Conservation (phyloP, 805 yeast genomes). For the Pichia californica region DNA sequence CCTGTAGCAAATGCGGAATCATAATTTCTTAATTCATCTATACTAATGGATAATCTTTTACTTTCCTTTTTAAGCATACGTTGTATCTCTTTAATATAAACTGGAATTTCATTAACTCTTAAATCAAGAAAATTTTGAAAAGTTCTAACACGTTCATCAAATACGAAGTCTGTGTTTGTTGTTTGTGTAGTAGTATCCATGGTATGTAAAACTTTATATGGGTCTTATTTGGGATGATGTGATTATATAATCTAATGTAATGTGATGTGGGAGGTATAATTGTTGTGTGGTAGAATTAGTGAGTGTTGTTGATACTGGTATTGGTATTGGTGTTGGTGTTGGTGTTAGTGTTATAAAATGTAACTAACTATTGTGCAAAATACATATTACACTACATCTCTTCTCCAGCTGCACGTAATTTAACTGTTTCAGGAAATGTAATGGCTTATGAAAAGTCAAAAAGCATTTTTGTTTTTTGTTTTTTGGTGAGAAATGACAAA, state of each 20-base stretch:
- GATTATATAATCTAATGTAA: too few relatives aligned
- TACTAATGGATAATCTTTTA: constrained; percentile 62
- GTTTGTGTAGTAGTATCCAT: constrained; percentile 16
- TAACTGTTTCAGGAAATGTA: constrained; percentile 6
- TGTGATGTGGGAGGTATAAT: too few relatives aligned
- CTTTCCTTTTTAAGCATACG: constrained; percentile 63
- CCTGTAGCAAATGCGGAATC: constrained; percentile 74
- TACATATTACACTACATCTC: too few relatives aligned
- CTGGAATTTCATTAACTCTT: constrained; percentile 41
- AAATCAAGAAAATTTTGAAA: constrained; percentile 79
- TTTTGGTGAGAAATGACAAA: too few relatives aligned
- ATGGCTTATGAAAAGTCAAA: not conserved
- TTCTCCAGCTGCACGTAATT: not conserved
- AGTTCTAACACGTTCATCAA: constrained; percentile 78
- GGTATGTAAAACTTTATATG: too few relatives aligned
- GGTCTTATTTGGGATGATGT: too few relatives aligned
- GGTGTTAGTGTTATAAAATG: too few relatives aligned
- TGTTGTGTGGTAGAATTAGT: too few relatives aligned
- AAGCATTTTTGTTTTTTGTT: too few relatives aligned
- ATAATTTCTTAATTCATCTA: constrained; percentile 85
- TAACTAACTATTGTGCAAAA: too few relatives aligned
- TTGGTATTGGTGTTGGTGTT: not conserved
- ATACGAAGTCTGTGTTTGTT: constrained; percentile 32
- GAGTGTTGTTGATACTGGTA: too few relatives aligned
- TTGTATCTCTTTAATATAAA: constrained; percentile 64